A percentile compares a stretch with the other conserved stretches of the same genome.
These are phyloP conservation scores for Rhododendron vialii DNA, from an alignment of 148 eudicot species.

Conservation along the genomic window DNA sequence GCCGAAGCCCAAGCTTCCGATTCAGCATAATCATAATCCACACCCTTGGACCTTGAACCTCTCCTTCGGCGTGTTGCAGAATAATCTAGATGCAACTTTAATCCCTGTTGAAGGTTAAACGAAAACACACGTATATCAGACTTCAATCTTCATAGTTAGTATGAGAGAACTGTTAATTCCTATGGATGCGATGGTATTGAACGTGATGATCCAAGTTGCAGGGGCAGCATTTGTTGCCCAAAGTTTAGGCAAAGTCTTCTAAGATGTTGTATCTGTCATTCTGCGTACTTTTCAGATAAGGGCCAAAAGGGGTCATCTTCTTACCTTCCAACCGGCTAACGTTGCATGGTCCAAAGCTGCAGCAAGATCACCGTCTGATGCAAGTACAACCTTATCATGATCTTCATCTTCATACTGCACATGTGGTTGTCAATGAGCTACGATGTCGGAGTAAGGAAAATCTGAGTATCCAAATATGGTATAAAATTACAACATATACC, in stretches of 20 bases:
- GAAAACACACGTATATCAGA: not conserved
- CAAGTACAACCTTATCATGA: constrained; percentile 75
- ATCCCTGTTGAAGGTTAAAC: constrained; percentile 40
- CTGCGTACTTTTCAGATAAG: not conserved
- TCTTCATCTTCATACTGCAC: constrained; percentile 96
- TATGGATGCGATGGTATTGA: not conserved
- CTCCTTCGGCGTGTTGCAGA: constrained; percentile 44
- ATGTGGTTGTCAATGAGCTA: constrained; percentile 18
- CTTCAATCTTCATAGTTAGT: not conserved
- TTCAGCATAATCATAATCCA: constrained; percentile 49
- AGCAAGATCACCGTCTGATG: constrained; percentile 79
- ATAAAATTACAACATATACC: constrained; percentile 30
- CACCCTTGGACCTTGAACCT: constrained; percentile 33
- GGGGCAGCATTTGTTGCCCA: not conserved
- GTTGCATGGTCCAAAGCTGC: constrained; percentile 98
- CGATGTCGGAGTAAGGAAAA: not conserved
- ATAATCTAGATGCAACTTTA: constrained; percentile 69
- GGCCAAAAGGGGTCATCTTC: not conserved
- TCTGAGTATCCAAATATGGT: not conserved
- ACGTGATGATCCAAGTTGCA: not conserved
- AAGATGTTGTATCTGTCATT: not conserved
- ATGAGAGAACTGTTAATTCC: not conserved
- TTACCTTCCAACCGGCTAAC: constrained; percentile 88
- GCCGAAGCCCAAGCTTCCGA: constrained; percentile 81
- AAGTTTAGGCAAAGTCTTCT: not conserved